Base-by-base conservation (phyloP, 2,329 filamentous ascomycete species). In the Albophoma yamanashiensis region DNA sequence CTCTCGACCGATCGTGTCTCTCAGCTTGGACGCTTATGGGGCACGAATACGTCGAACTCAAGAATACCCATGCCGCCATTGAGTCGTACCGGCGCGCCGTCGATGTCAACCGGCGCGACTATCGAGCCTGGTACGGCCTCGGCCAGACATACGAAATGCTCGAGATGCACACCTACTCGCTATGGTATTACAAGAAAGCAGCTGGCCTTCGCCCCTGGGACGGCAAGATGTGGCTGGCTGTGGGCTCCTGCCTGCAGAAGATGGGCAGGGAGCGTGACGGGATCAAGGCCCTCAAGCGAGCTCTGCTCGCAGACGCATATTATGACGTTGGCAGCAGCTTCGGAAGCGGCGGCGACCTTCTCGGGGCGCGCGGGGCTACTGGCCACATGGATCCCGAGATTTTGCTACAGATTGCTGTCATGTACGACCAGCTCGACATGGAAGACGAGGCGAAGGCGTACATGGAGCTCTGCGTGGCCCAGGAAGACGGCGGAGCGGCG, bases 21-120 rank as follows among this genome's bases (percentile, higher is more conserved):
- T 95, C 92, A 0, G 94, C 94, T 1, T 99, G 94, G 94, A 99
- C 94, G 0, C 80, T 99, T 1, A 97, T 99, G 93, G 94, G 94
- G 1, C 94, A 99, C 73, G 94, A 99, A 73, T 99, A 97, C 67
- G 92, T 97, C 59, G 94, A 99, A 74, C 86, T 99, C 75, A 99
- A 97, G 70, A 99, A 99, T 71, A 97, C 93, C 0, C 94, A 99
- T 68, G 93, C 94, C 0, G 94, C 94, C 11, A 97, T 99, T 63
- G 94, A 99, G 73, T 96, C 91, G 1, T 99, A 99, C 70, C 86
- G 94, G 1, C 88, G 94, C 50, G 94, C 94, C 1, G 93, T 99
- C 1, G 94, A 99, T 68, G 91, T 94, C 66, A 97, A 99, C 69
- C 86, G 93, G 40, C 91, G 94, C 67, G 94, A 99, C 72, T 97